Evolutionary conservation across 2,329 filamentous ascomycete species (phyloP).

Genomic region (Cyclaneusma minus): DNA sequence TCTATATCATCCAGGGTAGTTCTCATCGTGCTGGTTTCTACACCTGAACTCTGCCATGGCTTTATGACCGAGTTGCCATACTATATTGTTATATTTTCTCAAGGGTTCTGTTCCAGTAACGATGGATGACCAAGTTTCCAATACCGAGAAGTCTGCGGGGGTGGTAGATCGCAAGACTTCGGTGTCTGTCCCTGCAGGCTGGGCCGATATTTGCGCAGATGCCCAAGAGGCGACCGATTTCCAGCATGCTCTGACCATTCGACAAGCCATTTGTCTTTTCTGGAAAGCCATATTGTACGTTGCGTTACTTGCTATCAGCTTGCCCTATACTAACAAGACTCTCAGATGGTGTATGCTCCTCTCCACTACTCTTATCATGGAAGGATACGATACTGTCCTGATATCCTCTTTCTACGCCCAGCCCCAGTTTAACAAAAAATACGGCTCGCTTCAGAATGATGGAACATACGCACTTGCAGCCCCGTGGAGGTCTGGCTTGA

Average conservation of each 20-base stretch:
- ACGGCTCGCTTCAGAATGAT: constrained; percentile 17
- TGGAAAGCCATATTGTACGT: constrained; percentile 5
- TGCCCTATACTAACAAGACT: too few species aligned
- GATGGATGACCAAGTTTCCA: too few species aligned
- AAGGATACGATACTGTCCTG: constrained; percentile 24
- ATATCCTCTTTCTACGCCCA: constrained; percentile 21
- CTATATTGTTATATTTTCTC: too few species aligned
- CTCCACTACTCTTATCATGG: constrained; percentile 20
- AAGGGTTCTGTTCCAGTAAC: too few species aligned
- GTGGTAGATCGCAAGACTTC: too few species aligned
- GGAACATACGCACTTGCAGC: constrained; percentile 22
- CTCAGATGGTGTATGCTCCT: constrained; percentile 18
- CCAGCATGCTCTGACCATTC: constrained; percentile 4
- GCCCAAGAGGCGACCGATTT: constrained; percentile 9
- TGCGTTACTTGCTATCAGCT: too few species aligned
- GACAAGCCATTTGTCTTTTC: constrained; percentile 4
- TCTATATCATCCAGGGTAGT: too few species aligned
- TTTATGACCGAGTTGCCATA: too few species aligned
- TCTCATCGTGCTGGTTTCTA: too few species aligned
- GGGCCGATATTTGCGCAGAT: constrained; percentile 5
- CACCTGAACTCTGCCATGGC: too few species aligned
- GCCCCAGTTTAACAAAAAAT: constrained; percentile 20
- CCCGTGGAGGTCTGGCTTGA: constrained; percentile 26
- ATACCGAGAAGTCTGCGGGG: too few species aligned
- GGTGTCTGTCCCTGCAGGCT: too few species aligned